These are phyloP conservation scores for Cystofilobasidium capitatum DNA, from an alignment of 768 basidiomycete genomes.

Conservation along the genomic window DNA sequence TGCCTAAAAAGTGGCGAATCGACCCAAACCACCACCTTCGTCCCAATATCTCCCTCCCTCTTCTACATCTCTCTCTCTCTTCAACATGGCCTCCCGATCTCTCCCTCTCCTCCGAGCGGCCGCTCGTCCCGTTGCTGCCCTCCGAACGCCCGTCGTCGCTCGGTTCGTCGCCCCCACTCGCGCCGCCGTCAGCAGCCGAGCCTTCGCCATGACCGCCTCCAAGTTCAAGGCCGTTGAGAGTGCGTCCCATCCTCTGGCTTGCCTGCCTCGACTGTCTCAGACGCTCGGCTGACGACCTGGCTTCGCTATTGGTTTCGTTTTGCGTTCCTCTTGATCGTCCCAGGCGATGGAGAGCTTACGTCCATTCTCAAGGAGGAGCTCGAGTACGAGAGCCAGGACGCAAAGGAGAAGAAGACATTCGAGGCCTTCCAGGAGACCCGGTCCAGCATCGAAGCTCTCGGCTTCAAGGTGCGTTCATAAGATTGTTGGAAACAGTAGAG, in stretches of 20 bases:
- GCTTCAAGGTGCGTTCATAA: not conserved
- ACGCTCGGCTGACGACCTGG: too few species aligned
- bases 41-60: slow-evolving; percentile 22
- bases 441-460: not conserved
- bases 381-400: not conserved
- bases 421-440: not conserved
- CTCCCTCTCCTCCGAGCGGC: slow-evolving; percentile 36
- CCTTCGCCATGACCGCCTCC: not conserved
- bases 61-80: slow-evolving; percentile 1
- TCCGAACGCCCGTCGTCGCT: slow-evolving; percentile 10
- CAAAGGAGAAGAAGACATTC: not conserved
- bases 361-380: not conserved
- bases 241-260: not conserved
- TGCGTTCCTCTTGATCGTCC: not conserved
- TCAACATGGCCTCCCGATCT: slow-evolving; percentile 28
- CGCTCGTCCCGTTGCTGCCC: slow-evolving; percentile 33
- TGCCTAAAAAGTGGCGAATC: too few species aligned
- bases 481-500: not conserved
- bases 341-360: not conserved
- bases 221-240: not conserved
- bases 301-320: not conserved
- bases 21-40: too few species aligned
- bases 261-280: not conserved
- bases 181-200: not conserved
- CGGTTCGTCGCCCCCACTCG: not conserved